phyloP scores from a whole-genome alignment of 1,284 basidiomycete species.

The Trametes sp. region DNA sequence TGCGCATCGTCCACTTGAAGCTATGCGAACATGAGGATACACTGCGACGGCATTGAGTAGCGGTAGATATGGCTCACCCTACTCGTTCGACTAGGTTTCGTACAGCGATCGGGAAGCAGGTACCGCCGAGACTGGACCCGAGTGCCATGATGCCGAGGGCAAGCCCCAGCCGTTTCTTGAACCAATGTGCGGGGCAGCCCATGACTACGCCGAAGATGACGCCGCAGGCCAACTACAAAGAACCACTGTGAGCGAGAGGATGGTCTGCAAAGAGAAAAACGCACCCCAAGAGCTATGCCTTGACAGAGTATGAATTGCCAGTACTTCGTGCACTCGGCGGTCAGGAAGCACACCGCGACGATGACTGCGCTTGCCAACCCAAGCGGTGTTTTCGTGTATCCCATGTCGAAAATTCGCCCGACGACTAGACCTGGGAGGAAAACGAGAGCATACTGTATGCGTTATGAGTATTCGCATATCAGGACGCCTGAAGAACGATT shows the following conservation, averaged over 20 bases:
- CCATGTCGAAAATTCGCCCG: conserved; percentile 63
- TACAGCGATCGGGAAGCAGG: conserved; percentile 50
- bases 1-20: conserved; percentile 69
- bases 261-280: conserved; percentile 15
- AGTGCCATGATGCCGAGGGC: conserved; percentile 53
- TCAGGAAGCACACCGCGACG: conserved; percentile 54
- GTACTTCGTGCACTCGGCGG: conserved; percentile 57
- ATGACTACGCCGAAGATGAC: conserved; percentile 55
- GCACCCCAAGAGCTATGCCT: conserved; percentile 53
- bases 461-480: neutral
- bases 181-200: conserved; percentile 57
- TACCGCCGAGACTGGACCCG: conserved; percentile 54
- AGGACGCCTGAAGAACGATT: neutral
- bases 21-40: conserved; percentile 37
- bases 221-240: conserved; percentile 43
- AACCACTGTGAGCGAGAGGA: neutral
- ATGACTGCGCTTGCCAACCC: conserved; percentile 44
- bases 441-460: conserved; percentile 49
- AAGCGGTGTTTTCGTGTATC: conserved; percentile 53
- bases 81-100: conserved; percentile 48
- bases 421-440: conserved; percentile 56
- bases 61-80: conserved; percentile 37
- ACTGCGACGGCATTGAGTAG: neutral
- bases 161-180: conserved; percentile 47
- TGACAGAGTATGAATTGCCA: conserved; percentile 63